Conservation (phyloP, 1,284 basidiomycete species). For the Meira miltonrushii region DNA sequence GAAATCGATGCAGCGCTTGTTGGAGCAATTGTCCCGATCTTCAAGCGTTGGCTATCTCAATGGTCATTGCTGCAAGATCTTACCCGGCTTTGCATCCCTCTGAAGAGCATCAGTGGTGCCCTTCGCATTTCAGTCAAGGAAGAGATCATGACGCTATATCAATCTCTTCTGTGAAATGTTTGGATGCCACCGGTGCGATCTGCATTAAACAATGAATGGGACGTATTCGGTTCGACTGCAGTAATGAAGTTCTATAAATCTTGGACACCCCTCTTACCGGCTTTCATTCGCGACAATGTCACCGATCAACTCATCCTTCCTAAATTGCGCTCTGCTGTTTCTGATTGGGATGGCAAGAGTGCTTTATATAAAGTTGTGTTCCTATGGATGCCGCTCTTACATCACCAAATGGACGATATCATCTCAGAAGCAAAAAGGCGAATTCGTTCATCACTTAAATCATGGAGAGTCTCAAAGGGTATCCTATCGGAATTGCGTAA, state of each 20-base stretch:
- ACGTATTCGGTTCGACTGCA: slow-evolving; percentile 65
- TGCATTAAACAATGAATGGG: slow-evolving; percentile 75
- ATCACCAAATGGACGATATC: slow-evolving; percentile 68
- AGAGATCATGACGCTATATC: slow-evolving; percentile 80
- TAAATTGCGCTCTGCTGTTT: slow-evolving; percentile 77
- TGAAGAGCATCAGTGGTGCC: slow-evolving; percentile 66
- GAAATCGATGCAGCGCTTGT: slow-evolving; percentile 79
- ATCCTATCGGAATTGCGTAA: slow-evolving; percentile 19
- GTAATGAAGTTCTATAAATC: slow-evolving; percentile 78
- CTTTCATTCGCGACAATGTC: slow-evolving; percentile 87
- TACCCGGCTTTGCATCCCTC: slow-evolving; percentile 57
- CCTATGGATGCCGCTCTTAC: slow-evolving; percentile 83
- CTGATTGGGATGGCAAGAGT: slow-evolving; percentile 60
- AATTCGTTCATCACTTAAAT: slow-evolving; percentile 69
- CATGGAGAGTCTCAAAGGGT: slow-evolving; percentile 59
- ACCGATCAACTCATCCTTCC: slow-evolving; percentile 91
- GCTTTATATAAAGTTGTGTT: slow-evolving; percentile 75
- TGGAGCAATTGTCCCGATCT: slow-evolving; percentile 73
- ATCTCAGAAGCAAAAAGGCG: slow-evolving; percentile 79
- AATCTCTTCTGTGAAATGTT: slow-evolving; percentile 83
- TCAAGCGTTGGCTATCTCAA: slow-evolving; percentile 63
- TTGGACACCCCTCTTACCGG: slow-evolving; percentile 80
- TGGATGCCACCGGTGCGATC: slow-evolving; percentile 93
- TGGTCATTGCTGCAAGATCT: slow-evolving; percentile 74
- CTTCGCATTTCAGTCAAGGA: slow-evolving; percentile 58